phyloP scores from a whole-genome alignment of 768 basidiomycete genomes.

The Podaxis sp. region DNA sequence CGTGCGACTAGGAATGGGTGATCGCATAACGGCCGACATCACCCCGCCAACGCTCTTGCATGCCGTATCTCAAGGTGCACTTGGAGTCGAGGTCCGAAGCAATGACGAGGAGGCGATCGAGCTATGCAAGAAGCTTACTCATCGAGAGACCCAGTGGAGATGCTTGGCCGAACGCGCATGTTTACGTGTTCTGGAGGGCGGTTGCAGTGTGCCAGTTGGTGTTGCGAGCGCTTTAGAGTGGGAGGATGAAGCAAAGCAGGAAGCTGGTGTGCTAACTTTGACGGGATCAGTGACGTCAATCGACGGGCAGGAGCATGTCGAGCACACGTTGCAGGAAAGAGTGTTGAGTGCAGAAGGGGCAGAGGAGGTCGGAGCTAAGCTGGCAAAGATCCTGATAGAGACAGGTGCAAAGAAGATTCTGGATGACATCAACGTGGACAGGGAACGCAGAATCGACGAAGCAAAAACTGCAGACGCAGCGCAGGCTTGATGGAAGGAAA shows the following conservation, averaged over 20 bases:
- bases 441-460: slow-evolving; percentile 46
- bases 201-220: slow-evolving; percentile 96
- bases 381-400: slow-evolving; percentile 66
- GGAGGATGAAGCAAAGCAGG: slow-evolving; percentile 20
- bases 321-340: slow-evolving; percentile 54
- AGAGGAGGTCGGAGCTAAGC: slow-evolving; percentile 62
- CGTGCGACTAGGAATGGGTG: slow-evolving; percentile 70
- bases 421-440: slow-evolving; percentile 77
- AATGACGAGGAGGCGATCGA: slow-evolving; percentile 60
- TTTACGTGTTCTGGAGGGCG: slow-evolving; percentile 89
- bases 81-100: slow-evolving; percentile 81
- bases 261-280: slow-evolving; percentile 46
- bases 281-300: slow-evolving; percentile 85
- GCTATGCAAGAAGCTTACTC: slow-evolving; percentile 67
- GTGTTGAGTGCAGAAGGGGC: slow-evolving; percentile 59
- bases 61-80: slow-evolving; percentile 94
- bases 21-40: slow-evolving; percentile 77
- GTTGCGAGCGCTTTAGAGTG: slow-evolving; percentile 54
- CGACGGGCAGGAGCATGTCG: slow-evolving; percentile 70
- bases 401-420: slow-evolving; percentile 78
- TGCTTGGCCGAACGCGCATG: slow-evolving; percentile 87
- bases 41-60: slow-evolving; percentile 74
- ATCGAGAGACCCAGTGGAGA: slow-evolving; percentile 74
- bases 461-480: slow-evolving; percentile 34
- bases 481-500: slow-evolving; percentile 8